Evolutionary conservation across 768 basidiomycete genomes (phyloP).

Genomic region (Boletales sp.): DNA sequence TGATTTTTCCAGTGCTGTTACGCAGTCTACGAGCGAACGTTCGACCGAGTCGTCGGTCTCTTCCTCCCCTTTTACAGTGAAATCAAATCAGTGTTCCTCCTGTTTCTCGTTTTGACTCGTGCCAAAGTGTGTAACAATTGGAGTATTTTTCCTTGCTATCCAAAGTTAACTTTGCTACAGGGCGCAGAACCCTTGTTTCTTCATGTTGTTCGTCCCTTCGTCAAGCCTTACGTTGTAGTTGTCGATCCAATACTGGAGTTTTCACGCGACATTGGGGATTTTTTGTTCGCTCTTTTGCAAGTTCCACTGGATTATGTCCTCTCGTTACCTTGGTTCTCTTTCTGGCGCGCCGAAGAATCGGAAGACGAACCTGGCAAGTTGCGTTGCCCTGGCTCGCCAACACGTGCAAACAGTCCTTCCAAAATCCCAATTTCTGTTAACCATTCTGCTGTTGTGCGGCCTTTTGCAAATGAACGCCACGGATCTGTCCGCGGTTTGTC

Average conservation of each 20-base stretch:
- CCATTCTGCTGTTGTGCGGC: constrained; percentile 1
- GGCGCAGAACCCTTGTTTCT: constrained; percentile 84
- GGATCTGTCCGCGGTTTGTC: constrained; percentile 17
- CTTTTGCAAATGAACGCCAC: constrained; percentile 9
- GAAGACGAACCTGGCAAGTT: constrained; percentile 7
- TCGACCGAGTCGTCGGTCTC: constrained; percentile 62
- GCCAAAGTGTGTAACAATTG: constrained; percentile 52
- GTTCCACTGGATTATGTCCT: constrained; percentile 38
- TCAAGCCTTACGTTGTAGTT: constrained; percentile 69
- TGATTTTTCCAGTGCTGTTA: constrained; percentile 54
- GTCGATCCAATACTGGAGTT: constrained; percentile 66
- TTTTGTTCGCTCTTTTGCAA: constrained; percentile 42
- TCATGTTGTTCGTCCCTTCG: constrained; percentile 72
- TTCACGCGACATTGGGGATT: constrained; percentile 60
- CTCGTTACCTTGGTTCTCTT: constrained; percentile 29
- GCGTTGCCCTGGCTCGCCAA: neutral
- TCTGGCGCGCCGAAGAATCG: constrained; percentile 14
- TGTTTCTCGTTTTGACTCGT: constrained; percentile 75
- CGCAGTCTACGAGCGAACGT: constrained; percentile 59
- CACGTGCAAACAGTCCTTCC: constrained; percentile 7
- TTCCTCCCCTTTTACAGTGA: constrained; percentile 84
- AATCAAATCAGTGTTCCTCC: constrained; percentile 66
- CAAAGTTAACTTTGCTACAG: constrained; percentile 37
- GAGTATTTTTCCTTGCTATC: neutral
- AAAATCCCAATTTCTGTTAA: constrained; percentile 13